Evolutionary conservation across 1,284 basidiomycete species (phyloP).

Genomic region (Puccinia horiana): DNA sequence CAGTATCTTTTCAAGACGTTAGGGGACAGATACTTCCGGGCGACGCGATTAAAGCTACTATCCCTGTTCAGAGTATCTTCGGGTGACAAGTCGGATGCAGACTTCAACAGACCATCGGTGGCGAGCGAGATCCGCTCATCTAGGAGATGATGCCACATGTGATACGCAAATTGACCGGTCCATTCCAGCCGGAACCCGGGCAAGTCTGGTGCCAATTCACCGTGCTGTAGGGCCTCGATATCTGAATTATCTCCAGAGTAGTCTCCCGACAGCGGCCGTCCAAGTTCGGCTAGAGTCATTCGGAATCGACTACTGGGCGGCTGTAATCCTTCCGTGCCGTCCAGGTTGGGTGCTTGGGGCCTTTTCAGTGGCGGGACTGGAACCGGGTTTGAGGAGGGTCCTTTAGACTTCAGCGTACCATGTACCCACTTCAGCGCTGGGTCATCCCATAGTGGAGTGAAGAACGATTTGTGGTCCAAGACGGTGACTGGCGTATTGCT

Average conservation of each 20-base stretch:
- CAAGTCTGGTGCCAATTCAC: conserved; percentile 17
- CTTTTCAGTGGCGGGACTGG: not conserved
- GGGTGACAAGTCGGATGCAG: conserved; percentile 1
- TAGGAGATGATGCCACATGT: conserved; percentile 49
- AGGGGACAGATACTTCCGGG: conserved; percentile 31
- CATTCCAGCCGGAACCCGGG: conserved; percentile 34
- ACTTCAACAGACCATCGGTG: conserved; percentile 29
- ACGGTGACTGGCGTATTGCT: conserved; percentile 38
- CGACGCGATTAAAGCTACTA: conserved; percentile 43
- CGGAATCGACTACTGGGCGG: conserved; percentile 33
- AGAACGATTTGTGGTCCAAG: conserved; percentile 45
- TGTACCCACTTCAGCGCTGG: conserved; percentile 35
- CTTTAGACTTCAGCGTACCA: conserved; percentile 14
- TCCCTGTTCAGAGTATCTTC: conserved; percentile 37
- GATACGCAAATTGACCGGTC: conserved; percentile 44
- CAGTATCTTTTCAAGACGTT: conserved; percentile 34
- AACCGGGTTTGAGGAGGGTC: not conserved
- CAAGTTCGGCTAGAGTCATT: conserved; percentile 15
- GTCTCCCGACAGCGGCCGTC: not conserved
- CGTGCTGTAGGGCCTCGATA: conserved; percentile 31
- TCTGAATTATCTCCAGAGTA: not conserved
- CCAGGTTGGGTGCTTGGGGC: not conserved
- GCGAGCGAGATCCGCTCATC: conserved; percentile 43
- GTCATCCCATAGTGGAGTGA: conserved; percentile 49
- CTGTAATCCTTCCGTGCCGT: not conserved